A percentile compares a stretch with the other conserved stretches of the same genome.
Evolutionary conservation across 176 grass and related monocot species (phyloP).

Genomic region (Melocanna baccifera): DNA sequence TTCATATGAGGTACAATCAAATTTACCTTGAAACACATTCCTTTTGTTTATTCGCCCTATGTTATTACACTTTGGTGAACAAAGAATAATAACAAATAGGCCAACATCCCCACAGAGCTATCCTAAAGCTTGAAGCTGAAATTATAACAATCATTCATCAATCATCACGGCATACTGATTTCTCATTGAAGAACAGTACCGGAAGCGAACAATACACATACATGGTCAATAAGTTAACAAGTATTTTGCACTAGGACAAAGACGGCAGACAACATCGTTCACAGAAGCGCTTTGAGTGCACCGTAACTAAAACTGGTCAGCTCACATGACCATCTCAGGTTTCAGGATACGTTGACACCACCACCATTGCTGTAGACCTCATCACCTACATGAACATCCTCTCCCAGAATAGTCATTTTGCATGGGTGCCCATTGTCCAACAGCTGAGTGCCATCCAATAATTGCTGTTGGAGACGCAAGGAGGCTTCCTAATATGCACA

Average conservation of each 20-base stretch:
- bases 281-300: background rate
- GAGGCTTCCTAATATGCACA: conserved; percentile 77
- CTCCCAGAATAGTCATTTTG: conserved; percentile 90
- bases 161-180: background rate
- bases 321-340: conserved; percentile 97
- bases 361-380: conserved; percentile 92
- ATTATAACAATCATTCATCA: background rate
- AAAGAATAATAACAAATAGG: background rate
- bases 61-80: conserved; percentile 11
- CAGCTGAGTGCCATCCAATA: conserved; percentile 88
- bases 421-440: conserved; percentile 80
- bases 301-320: conserved; percentile 1
- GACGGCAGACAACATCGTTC: background rate
- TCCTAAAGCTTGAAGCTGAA: conserved; percentile 14
- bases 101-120: background rate
- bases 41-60: background rate
- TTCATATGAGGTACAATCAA: background rate
- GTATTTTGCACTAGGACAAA: conserved; percentile 15
- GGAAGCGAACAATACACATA: conserved; percentile 2
- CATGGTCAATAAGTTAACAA: conserved; percentile 26
- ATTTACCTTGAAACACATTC: background rate
- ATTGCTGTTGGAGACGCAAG: conserved; percentile 86
- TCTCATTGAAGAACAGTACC: background rate
- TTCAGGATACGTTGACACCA: conserved; percentile 86
- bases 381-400: conserved; percentile 87